Conservation (phyloP, 805 yeast genomes). For the Komagataella ulmi region DNA sequence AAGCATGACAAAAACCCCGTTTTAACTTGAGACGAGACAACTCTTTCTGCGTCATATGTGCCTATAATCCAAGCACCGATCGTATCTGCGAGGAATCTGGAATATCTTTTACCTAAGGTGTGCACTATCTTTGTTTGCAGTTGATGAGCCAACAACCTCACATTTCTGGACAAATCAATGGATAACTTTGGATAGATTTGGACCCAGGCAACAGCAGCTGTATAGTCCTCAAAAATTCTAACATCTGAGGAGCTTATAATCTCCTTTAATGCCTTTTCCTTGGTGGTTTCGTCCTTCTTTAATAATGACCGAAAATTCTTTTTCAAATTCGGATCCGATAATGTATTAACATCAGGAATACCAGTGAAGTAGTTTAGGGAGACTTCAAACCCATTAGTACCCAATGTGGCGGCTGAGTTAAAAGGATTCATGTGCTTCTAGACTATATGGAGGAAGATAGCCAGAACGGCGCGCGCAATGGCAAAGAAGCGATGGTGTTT, state of each 20-base stretch:
- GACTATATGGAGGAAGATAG: not conserved
- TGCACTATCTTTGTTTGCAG: conserved; percentile 44
- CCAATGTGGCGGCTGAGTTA: conserved; percentile 11
- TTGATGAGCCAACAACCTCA: conserved; percentile 50
- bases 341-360: conserved; percentile 50
- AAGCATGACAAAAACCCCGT: conserved; percentile 40
- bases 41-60: conserved; percentile 51
- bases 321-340: conserved; percentile 31
- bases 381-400: conserved; percentile 31
- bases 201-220: conserved; percentile 52
- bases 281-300: conserved; percentile 76
- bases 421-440: not conserved
- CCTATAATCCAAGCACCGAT: conserved; percentile 70
- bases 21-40: conserved; percentile 38
- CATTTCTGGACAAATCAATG: conserved; percentile 52
- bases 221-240: conserved; percentile 27
- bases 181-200: conserved; percentile 75
- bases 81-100: conserved; percentile 56
- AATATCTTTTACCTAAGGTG: conserved; percentile 37
- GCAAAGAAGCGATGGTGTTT: not conserved
- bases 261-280: conserved; percentile 64
- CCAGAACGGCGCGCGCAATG: not conserved
- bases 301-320: conserved; percentile 63
- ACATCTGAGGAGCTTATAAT: conserved; percentile 19
- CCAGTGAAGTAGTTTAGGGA: conserved; percentile 70